Base-by-base conservation (phyloP, 768 basidiomycete genomes). In the Leccinum fibrillosum region DNA sequence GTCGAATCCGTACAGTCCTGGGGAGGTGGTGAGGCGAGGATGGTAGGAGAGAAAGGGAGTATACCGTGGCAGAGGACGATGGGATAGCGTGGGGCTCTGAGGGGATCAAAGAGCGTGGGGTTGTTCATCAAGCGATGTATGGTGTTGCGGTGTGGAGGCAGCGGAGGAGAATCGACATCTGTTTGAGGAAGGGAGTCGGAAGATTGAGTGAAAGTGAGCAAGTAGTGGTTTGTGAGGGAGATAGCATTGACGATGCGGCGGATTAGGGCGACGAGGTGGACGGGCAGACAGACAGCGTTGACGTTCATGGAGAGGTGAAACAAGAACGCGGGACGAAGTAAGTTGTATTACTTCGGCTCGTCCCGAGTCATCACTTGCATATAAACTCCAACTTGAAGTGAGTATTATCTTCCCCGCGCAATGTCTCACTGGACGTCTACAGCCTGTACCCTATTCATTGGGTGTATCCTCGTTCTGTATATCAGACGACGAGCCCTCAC, bases 41-140 rank as follows among this genome's bases (percentile, higher is more conserved):
- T 2, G 3, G 5, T 2, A 4, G 5, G 10, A 35, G 32, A 17
- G 39, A 23, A 0, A 19, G 52, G 42, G 47, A 21, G 51, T 52
- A 49, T 64, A 93, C 95, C 96, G 75, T 99, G 96, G 69, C 93
- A 97, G n/a, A 98, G 80, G 3, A 96, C 93, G 56, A 99, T 87
- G 1, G 94, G 93, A 71, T 92, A 85, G 6, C 96, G 86, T 2
- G 97, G 94, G 5, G 80, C 81, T 62, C 91, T 81, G 4, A 89
- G 63, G 1, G 92, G 92, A 61, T 94, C 84, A 63, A 83, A 89
- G 28, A 98, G 78, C 0, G 84, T 79, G 3, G 95, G 92, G 64
- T 91, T 85, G 49, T 77, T 76, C 65, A 97, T 83, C 4, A 98
- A 75, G 53, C 79, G 79, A 70, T 89, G 89, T 5, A 92, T 86